Evolutionary conservation across 805 yeast genomes (phyloP).

Genomic region (Saturnispora mendoncae): DNA sequence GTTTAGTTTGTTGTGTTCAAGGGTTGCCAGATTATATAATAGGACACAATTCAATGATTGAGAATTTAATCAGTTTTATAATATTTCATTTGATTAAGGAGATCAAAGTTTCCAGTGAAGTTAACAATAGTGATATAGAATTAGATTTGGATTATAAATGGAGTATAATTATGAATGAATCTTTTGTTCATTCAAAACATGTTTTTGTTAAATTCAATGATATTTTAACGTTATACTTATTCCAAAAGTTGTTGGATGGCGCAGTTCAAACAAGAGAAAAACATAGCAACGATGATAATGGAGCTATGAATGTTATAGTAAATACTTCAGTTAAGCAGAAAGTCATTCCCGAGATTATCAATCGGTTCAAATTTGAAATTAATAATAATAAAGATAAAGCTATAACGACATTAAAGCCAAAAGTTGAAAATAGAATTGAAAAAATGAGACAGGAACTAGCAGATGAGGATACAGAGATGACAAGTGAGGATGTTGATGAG

Average conservation of each 20-base stretch:
- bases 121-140: conserved; percentile 7
- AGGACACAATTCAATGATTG: conserved; percentile 16
- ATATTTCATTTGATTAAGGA: conserved; percentile 9
- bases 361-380: neutral
- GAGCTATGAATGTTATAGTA: too few relatives aligned
- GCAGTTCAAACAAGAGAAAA: conserved; percentile 9
- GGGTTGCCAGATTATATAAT: conserved; percentile 17
- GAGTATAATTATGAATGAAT: conserved; percentile 20
- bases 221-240: conserved; percentile 20
- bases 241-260: conserved; percentile 12
- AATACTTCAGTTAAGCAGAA: too few relatives aligned
- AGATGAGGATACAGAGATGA: neutral
- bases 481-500: conserved; percentile 11
- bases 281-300: too few relatives aligned
- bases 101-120: conserved; percentile 4
- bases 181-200: conserved; percentile 11
- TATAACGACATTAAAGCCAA: too few relatives aligned
- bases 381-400: neutral
- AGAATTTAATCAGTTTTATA: conserved; percentile 15
- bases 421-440: neutral
- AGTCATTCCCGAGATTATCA: too few relatives aligned
- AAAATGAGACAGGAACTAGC: neutral
- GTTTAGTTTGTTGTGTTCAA: conserved; percentile 15
- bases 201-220: conserved; percentile 25
- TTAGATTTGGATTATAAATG: neutral